phyloP scores from a whole-genome alignment of 2,329 filamentous ascomycete species.

The Beauveria rudraprayagi region DNA sequence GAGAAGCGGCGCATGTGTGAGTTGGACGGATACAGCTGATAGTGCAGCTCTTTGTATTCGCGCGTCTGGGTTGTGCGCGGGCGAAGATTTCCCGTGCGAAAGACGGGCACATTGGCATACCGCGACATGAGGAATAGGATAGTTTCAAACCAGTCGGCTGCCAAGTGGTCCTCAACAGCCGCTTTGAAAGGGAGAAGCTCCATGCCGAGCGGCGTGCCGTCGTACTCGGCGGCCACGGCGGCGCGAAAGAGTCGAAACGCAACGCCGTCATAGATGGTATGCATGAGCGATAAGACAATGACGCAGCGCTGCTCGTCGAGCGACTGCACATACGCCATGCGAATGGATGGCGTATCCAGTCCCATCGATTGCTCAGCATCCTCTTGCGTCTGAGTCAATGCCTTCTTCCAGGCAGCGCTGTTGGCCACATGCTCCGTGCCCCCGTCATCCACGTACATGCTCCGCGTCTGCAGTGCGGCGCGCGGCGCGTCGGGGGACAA shows the following conservation, averaged over 20 bases:
- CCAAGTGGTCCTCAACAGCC: not conserved
- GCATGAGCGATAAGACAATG: constrained; percentile 26
- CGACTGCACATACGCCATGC: constrained; percentile 5
- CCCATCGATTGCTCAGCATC: not conserved
- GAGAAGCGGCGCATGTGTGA: constrained; percentile 10
- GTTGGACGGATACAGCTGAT: not conserved
- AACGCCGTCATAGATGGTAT: constrained; percentile 20
- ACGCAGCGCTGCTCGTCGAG: not conserved
- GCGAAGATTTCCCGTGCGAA: not conserved
- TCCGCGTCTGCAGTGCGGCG: not conserved
- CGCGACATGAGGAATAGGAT: constrained; percentile 7
- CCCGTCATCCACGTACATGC: not conserved
- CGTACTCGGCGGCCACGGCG: constrained; percentile 8
- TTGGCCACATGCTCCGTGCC: not conserved
- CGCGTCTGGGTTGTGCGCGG: not conserved
- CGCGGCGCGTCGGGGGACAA: not conserved
- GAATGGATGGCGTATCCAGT: constrained; percentile 2
- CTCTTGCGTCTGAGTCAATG: not conserved
- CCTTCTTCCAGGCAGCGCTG: not conserved
- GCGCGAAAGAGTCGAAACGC: not conserved
- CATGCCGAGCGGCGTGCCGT: not conserved
- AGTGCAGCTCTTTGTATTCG: not conserved
- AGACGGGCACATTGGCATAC: constrained; percentile 1
- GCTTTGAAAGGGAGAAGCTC: not conserved
- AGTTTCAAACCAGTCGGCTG: constrained; percentile 10